Evolutionary conservation across 495 filamentous ascomycete genomes (phyloP).

Genomic region (Penicillium psychrofluorescens): DNA sequence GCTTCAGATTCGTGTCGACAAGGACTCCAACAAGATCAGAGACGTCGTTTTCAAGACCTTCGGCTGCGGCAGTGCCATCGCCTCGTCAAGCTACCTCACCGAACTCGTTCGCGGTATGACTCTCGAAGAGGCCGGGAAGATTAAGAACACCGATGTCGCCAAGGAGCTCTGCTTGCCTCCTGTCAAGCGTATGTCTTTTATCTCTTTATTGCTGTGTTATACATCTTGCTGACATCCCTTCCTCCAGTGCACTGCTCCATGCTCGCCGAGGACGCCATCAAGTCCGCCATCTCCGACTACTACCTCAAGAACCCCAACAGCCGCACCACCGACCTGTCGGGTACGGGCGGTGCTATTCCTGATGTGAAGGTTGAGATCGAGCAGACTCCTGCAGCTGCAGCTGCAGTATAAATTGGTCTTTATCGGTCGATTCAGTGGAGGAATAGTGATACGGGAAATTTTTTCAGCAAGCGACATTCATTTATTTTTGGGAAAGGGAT

Average conservation of each 20-base stretch:
- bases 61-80: slow-evolving; percentile 93
- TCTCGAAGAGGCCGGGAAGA: slow-evolving; percentile 83
- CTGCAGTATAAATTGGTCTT: slow-evolving; percentile 18
- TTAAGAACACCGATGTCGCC: slow-evolving; percentile 95
- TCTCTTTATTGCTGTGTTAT: not conserved
- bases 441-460: too few relatives aligned
- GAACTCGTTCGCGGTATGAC: slow-evolving; percentile 93
- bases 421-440: not conserved
- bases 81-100: slow-evolving; percentile 81
- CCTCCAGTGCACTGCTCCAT: slow-evolving; percentile 88
- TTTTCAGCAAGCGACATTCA: not conserved
- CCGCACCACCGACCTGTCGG: slow-evolving; percentile 64
- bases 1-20: slow-evolving; percentile 95
- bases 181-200: slow-evolving; percentile 68
- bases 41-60: slow-evolving; percentile 99
- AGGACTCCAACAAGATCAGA: slow-evolving; percentile 76
- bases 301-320: slow-evolving; percentile 85
- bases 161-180: slow-evolving; percentile 95
- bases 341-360: slow-evolving; percentile 53
- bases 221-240: slow-evolving; percentile 5
- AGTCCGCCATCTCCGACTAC: slow-evolving; percentile 97
- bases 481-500: not conserved
- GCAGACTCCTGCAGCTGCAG: slow-evolving; percentile 24
- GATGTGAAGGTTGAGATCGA: slow-evolving; percentile 43
- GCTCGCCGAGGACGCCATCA: slow-evolving; percentile 98